Conservation (phyloP, 2,329 filamentous ascomycete genomes). For the Epicoccum nigrum region DNA sequence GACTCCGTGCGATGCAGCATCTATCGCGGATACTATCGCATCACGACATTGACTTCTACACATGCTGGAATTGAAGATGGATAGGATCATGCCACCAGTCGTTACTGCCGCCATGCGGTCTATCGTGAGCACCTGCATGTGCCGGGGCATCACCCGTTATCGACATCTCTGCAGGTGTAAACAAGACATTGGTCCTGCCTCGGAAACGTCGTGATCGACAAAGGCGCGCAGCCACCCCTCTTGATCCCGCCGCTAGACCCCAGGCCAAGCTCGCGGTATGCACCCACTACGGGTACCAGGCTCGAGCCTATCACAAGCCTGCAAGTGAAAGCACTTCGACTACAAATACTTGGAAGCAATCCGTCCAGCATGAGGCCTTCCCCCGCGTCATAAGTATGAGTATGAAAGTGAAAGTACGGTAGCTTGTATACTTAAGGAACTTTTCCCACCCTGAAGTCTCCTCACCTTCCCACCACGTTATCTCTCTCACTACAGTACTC, state of each 20-base stretch:
- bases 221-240: slow-evolving; percentile 33
- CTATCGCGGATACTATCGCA: slow-evolving; percentile 25
- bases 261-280: slow-evolving; percentile 28
- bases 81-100: not conserved
- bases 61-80: too few species aligned
- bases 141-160: not conserved
- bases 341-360: slow-evolving; percentile 30
- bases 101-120: not conserved
- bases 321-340: slow-evolving; percentile 25
- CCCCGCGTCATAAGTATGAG: not conserved
- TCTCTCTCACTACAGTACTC: too few species aligned
- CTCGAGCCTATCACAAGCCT: slow-evolving; percentile 21
- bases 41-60: slow-evolving; percentile 7
- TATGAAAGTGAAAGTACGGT: too few species aligned
- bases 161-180: not conserved
- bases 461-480: too few species aligned
- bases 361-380: not conserved
- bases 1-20: slow-evolving; percentile 22
- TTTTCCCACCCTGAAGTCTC: too few species aligned
- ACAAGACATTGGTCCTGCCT: not conserved
- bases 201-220: slow-evolving; percentile 28
- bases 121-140: not conserved
- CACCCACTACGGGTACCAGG: slow-evolving; percentile 27
- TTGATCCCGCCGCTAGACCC: slow-evolving; percentile 30
- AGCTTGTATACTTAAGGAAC: too few species aligned